Conservation (phyloP, 768 basidiomycete species). For the Pholiota microspora region DNA sequence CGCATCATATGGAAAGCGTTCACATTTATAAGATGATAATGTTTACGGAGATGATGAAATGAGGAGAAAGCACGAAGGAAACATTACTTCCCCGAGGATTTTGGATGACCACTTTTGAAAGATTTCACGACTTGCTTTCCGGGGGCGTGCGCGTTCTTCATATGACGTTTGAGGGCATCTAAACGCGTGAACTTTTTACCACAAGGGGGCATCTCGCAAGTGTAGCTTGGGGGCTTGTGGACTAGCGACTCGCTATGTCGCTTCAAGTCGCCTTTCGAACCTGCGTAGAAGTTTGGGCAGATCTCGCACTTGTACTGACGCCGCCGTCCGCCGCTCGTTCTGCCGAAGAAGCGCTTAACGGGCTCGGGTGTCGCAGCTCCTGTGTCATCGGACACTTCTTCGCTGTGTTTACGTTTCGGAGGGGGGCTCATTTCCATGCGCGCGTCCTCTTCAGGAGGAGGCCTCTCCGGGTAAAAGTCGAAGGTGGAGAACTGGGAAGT, state of each 20-base stretch:
- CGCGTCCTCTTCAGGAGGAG: not conserved
- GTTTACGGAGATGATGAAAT: not conserved
- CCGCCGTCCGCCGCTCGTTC: not conserved
- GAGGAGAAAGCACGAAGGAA: not conserved
- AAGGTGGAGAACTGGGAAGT: not conserved
- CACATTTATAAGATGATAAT: not conserved
- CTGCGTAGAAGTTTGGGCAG: slow-evolving; percentile 5
- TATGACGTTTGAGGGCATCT: slow-evolving; percentile 11
- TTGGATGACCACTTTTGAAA: not conserved
- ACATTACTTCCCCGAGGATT: not conserved
- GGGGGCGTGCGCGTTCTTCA: slow-evolving; percentile 3
- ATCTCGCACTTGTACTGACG: slow-evolving; percentile 7
- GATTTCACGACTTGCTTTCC: not conserved
- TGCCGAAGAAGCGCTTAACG: not conserved
- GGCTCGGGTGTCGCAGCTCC: not conserved
- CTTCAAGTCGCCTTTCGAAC: slow-evolving; percentile 9
- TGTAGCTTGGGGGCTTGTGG: slow-evolving; percentile 8
- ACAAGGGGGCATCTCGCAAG: not conserved
- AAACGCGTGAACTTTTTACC: slow-evolving; percentile 7
- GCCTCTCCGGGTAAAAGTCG: not conserved
- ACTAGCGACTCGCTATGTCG: slow-evolving; percentile 4
- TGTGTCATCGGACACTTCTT: not conserved
- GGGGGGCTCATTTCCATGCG: not conserved
- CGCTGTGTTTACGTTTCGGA: not conserved
- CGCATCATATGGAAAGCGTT: not conserved